A percentile compares a stretch with the other conserved stretches of the same genome.
phyloP scores from a whole-genome alignment of 768 basidiomycete genomes.

The Suillus hirtellus region DNA sequence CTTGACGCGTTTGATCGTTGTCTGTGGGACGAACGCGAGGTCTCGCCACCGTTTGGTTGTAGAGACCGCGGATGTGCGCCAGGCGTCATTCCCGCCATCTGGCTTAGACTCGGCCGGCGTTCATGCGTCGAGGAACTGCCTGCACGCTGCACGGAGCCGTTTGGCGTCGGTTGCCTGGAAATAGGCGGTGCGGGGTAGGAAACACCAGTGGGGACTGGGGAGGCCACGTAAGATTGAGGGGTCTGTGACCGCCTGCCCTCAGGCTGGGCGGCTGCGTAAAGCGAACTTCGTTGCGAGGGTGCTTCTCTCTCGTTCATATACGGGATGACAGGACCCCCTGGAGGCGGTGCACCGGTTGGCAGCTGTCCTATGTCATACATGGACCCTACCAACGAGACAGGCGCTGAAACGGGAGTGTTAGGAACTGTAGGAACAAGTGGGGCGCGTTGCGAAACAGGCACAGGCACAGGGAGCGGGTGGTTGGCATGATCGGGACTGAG shows the following conservation, averaged over 20 bases:
- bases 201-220: conserved; percentile 27
- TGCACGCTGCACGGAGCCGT: not conserved
- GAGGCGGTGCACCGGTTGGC: conserved; percentile 11
- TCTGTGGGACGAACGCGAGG: conserved; percentile 16
- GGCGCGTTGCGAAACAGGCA: conserved; percentile 13
- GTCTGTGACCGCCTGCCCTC: conserved; percentile 23
- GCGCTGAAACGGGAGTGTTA: conserved; percentile 15
- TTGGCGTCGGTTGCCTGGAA: conserved; percentile 24
- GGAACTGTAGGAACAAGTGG: conserved; percentile 20
- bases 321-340: conserved; percentile 27
- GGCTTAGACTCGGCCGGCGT: conserved; percentile 25
- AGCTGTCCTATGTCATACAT: conserved; percentile 20
- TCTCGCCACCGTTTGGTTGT: conserved; percentile 10
- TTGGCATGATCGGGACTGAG: conserved; percentile 35
- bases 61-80: conserved; percentile 17
- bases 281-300: conserved; percentile 14
- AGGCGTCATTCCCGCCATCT: conserved; percentile 30
- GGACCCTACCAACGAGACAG: conserved; percentile 16
- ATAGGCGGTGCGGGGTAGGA: conserved; percentile 31
- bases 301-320: conserved; percentile 13
- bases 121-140: conserved; percentile 26
- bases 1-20: conserved; percentile 28
- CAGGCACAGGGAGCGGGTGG: conserved; percentile 27
- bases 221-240: conserved; percentile 25
- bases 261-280: conserved; percentile 17